Evolutionary conservation across 192 early-diverging fungal genomes (phyloP).

Genomic region (Backusella australiensis): DNA sequence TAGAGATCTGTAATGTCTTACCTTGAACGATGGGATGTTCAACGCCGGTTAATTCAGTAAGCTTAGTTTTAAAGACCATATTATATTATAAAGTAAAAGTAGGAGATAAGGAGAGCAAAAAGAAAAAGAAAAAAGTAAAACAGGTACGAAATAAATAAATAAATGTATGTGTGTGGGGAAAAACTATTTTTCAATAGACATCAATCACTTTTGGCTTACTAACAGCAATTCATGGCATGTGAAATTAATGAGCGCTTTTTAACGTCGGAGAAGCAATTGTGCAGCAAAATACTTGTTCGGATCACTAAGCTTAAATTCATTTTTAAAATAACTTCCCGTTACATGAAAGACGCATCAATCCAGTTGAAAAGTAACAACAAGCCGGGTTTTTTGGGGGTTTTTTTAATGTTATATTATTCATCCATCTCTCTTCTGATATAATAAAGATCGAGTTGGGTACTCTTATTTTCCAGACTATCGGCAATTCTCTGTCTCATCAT

Average conservation of each 20-base stretch:
- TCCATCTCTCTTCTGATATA: too few relatives aligned
- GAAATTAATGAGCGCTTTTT: not conserved
- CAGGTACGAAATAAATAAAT: not conserved
- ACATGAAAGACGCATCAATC: too few relatives aligned
- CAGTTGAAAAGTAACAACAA: too few relatives aligned
- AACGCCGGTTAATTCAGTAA: slow-evolving; percentile 68
- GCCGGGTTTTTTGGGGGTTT: too few relatives aligned
- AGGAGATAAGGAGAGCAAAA: slow-evolving; percentile 3
- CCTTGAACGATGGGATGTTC: slow-evolving; percentile 74
- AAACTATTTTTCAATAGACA: not conserved
- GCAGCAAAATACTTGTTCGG: too few relatives aligned
- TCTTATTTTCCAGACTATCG: too few relatives aligned
- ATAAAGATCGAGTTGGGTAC: too few relatives aligned
- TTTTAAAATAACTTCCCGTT: too few relatives aligned
- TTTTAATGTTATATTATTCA: too few relatives aligned
- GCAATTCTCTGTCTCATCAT: too few relatives aligned
- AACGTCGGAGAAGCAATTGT: not conserved
- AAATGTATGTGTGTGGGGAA: not conserved
- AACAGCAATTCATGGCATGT: not conserved
- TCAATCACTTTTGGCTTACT: not conserved
- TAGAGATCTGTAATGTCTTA: not conserved
- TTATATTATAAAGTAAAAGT: slow-evolving; percentile 5
- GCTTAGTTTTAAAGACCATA: slow-evolving; percentile 63
- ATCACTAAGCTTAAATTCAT: too few relatives aligned
- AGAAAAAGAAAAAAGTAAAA: not conserved